These are phyloP conservation scores for Chaetomium sp. DNA, from an alignment of 2,329 filamentous ascomycete genomes.

Conservation along the genomic window DNA sequence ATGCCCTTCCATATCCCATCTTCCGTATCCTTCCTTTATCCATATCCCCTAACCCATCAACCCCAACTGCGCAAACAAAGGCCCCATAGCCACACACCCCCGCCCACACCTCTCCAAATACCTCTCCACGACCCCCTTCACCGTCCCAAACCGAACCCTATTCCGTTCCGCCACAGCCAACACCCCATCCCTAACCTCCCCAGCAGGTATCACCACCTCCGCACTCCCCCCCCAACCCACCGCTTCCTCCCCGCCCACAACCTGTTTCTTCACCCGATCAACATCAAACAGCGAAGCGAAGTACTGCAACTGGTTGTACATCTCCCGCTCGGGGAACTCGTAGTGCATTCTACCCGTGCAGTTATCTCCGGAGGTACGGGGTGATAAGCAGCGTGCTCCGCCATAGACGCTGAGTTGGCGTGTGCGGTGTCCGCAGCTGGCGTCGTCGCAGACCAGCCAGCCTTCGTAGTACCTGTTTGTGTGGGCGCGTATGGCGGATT, in stretches of 20 bases:
- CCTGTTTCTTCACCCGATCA: conserved; percentile 63
- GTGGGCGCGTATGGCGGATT: conserved; percentile 71
- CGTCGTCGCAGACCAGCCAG: conserved; percentile 85
- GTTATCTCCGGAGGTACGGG: conserved; percentile 74
- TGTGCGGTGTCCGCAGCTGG: conserved; percentile 78
- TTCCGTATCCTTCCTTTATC: no score
- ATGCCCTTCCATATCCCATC: no score
- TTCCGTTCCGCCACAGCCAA: conserved; percentile 75
- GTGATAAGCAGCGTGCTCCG: conserved; percentile 81
- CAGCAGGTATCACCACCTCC: conserved; percentile 19
- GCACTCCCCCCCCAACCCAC: conserved; percentile 17
- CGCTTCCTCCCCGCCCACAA: conserved; percentile 25
- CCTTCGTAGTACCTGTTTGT: conserved; percentile 85
- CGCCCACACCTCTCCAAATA: conserved; percentile 86
- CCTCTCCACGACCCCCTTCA: conserved; percentile 70
- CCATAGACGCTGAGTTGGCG: conserved; percentile 92
- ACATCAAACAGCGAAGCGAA: conserved; percentile 81
- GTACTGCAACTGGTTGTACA: conserved; percentile 94
- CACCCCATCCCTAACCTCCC: conserved; percentile 57
- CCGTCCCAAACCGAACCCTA: conserved; percentile 65
- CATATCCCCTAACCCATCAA: no score
- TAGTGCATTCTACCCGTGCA: conserved; percentile 85
- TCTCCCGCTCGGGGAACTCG: conserved; percentile 77
- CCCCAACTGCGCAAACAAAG: conserved; percentile 65
- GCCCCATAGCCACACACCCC: conserved; percentile 92